Evolutionary conservation across 768 basidiomycete species (phyloP).

Genomic region (Atractiella rhizophila): DNA sequence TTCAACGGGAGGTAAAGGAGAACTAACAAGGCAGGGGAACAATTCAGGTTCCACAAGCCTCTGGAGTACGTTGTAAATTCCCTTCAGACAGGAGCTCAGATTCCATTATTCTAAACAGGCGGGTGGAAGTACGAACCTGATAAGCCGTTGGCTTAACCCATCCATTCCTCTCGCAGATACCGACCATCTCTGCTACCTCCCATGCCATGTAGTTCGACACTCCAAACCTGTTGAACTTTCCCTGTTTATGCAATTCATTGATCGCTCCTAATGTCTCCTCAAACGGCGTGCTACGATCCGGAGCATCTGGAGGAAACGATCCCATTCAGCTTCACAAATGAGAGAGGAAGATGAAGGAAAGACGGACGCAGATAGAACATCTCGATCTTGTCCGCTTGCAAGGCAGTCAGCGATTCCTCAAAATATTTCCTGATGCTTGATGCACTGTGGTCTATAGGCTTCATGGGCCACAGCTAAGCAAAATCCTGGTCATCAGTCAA

Average conservation of each 20-base stretch:
- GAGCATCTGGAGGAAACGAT: constrained; percentile 12
- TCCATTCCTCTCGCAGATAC: constrained; percentile 25
- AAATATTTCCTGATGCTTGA: constrained; percentile 23
- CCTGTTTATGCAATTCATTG: constrained; percentile 30
- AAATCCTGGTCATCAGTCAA: too few relatives aligned
- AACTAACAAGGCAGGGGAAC: constrained; percentile 26
- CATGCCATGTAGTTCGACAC: constrained; percentile 27
- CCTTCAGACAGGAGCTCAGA: not conserved
- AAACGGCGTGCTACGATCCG: constrained; percentile 27
- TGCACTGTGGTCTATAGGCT: constrained; percentile 1
- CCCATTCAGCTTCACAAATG: not conserved
- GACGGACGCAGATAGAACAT: constrained; percentile 31
- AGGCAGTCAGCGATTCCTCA: constrained; percentile 25
- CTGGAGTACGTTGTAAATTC: constrained; percentile 28
- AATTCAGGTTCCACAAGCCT: constrained; percentile 25
- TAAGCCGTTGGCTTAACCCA: constrained; percentile 31
- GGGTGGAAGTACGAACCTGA: too few relatives aligned
- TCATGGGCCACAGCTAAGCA: not conserved
- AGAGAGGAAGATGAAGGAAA: too few relatives aligned
- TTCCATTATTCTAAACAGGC: too few relatives aligned
- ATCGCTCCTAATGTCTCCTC: constrained; percentile 28
- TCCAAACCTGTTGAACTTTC: constrained; percentile 27
- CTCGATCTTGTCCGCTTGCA: constrained; percentile 28
- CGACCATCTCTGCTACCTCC: constrained; percentile 29
- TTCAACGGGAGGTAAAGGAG: constrained; percentile 22